Percentiles rank a stretch among this genome's conserved stretches.
These are phyloP conservation scores for Penicillium bovifimosum DNA, from an alignment of 495 filamentous ascomycete genomes.

Conservation along the genomic window DNA sequence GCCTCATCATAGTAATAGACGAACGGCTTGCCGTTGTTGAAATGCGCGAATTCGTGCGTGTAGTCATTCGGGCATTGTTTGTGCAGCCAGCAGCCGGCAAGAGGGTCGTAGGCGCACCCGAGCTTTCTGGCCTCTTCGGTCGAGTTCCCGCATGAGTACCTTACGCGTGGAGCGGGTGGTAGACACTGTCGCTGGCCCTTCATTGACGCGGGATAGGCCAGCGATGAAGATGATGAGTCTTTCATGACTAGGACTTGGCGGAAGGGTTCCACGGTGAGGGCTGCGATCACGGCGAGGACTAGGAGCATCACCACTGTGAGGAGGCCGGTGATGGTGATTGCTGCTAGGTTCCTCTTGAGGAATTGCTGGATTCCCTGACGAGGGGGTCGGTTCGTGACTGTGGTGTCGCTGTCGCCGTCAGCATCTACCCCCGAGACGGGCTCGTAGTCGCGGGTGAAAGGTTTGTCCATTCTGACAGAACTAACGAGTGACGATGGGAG, in stretches of 20 bases:
- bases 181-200: constrained; percentile 9
- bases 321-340: constrained; percentile 11
- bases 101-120: constrained; percentile 12
- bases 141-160: constrained; percentile 11
- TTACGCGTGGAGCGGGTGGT: constrained; percentile 1
- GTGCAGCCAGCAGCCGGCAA: constrained; percentile 15
- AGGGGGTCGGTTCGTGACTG: not conserved
- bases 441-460: constrained; percentile 6
- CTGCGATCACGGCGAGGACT: constrained; percentile 4
- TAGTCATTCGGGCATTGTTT: constrained; percentile 9
- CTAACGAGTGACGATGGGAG: not conserved
- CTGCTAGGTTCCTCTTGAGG: constrained; percentile 6
- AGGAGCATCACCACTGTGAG: constrained; percentile 5
- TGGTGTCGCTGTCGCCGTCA: constrained; percentile 7
- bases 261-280: constrained; percentile 7
- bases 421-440: constrained; percentile 3
- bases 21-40: constrained; percentile 15
- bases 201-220: not conserved
- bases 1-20: constrained; percentile 14
- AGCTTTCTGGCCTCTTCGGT: constrained; percentile 6
- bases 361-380: not conserved
- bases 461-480: not conserved
- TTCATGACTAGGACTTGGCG: constrained; percentile 10
- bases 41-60: constrained; percentile 7
- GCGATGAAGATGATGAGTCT: not conserved